phyloP scores from a whole-genome alignment of 2,329 filamentous ascomycete genomes.

The Colletotrichum karsti region DNA sequence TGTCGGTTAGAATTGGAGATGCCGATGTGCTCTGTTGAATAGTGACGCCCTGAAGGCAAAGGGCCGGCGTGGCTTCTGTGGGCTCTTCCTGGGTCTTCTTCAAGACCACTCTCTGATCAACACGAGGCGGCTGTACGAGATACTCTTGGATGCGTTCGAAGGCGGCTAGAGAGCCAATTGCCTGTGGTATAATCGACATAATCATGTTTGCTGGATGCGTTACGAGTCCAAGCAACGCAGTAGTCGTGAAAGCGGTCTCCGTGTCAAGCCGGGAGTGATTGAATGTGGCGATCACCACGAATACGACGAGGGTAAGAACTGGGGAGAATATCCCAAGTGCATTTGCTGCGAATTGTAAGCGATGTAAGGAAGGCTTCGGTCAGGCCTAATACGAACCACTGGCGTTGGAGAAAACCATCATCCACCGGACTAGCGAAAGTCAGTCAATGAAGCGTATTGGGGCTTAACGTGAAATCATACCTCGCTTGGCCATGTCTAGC shows the following conservation, averaged over 20 bases:
- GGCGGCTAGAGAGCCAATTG: constrained; percentile 23
- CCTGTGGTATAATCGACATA: constrained; percentile 22
- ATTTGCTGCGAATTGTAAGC: constrained; percentile 14
- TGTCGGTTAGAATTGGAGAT: not conserved
- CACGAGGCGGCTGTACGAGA: constrained; percentile 6
- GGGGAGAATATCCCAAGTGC: constrained; percentile 31
- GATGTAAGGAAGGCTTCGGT: not conserved
- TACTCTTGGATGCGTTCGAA: constrained; percentile 32
- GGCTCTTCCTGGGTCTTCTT: not conserved
- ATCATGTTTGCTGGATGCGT: constrained; percentile 29
- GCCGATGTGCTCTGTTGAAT: not conserved
- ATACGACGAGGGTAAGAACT: not conserved
- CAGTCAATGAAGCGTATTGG: not conserved
- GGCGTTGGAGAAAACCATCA: constrained; percentile 26
- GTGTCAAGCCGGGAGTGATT: not conserved
- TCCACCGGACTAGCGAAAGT: constrained; percentile 17
- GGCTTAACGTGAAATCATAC: not conserved
- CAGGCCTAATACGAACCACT: constrained; percentile 10
- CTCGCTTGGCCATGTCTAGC: constrained; percentile 24
- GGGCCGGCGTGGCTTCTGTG: not conserved
- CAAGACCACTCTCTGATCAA: not conserved
- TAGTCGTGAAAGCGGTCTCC: constrained; percentile 31
- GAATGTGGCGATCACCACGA: not conserved
- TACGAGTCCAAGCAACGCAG: constrained; percentile 32
- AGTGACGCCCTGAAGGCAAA: not conserved